Percentiles rank a stretch among this genome's conserved stretches.
phyloP scores from a whole-genome alignment of 306 rosid species.

The Oxytropis ochrocephala region DNA sequence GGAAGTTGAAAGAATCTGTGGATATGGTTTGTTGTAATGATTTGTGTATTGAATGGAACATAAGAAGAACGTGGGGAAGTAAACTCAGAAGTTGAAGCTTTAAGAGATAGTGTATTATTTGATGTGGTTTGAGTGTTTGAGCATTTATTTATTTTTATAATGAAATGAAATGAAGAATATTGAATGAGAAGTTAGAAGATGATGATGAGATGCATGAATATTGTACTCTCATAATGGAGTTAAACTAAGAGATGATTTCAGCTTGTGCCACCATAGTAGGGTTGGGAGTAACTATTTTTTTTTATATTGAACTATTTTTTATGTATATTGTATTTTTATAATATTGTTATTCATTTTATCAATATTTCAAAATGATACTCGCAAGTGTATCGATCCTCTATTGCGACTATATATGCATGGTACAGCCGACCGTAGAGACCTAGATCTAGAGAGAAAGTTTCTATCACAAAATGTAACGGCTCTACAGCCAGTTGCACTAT shows the following conservation, averaged over 20 bases:
- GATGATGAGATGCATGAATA: neutral
- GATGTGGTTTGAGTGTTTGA: neutral
- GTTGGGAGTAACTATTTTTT: no score
- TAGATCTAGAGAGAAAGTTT: no score
- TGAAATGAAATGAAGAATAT: neutral
- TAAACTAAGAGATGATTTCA: neutral
- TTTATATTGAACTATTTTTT: no score
- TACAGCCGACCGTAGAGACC: no score
- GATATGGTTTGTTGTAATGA: constrained; percentile 28
- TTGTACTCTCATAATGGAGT: neutral
- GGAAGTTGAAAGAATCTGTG: constrained; percentile 66
- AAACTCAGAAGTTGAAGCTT: neutral
- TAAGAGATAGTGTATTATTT: neutral
- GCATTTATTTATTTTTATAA: neutral
- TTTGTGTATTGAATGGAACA: constrained; percentile 16
- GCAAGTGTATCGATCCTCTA: no score
- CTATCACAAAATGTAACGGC: no score
- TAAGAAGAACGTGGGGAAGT: neutral
- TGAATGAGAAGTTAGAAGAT: neutral
- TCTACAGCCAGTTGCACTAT: no score
- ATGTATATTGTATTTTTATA: no score
- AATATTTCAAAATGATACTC: no score
- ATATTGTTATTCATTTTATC: no score
- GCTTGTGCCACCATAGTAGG: neutral
- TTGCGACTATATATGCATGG: no score